A percentile compares a stretch with the other conserved stretches of the same genome.
These are phyloP conservation scores for Cladosporium oxysporum DNA, from an alignment of 2,329 filamentous ascomycete species.

Conservation along the genomic window DNA sequence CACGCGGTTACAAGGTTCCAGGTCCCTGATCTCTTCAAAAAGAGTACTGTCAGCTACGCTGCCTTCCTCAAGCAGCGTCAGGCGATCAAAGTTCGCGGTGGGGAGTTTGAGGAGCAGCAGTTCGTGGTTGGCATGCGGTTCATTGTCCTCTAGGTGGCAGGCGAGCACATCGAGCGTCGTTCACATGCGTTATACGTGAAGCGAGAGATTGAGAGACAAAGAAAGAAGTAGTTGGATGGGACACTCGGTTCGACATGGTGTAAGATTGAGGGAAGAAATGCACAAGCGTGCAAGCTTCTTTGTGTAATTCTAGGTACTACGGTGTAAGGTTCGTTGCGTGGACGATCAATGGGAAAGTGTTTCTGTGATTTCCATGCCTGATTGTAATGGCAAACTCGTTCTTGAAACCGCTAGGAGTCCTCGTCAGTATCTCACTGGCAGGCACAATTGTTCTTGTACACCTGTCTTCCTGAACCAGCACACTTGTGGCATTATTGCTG, in stretches of 20 bases:
- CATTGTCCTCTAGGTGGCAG: slow-evolving; percentile 36
- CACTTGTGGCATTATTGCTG: not conserved
- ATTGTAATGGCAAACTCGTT: not conserved
- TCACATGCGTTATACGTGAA: no score
- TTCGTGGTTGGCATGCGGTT: slow-evolving; percentile 47
- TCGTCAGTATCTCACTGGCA: not conserved
- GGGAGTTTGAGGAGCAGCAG: slow-evolving; percentile 44
- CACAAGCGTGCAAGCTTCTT: not conserved
- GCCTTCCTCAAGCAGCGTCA: slow-evolving; percentile 39
- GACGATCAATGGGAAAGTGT: no score
- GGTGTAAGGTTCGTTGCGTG: not conserved
- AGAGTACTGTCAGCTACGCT: slow-evolving; percentile 30
- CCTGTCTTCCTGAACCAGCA: no score
- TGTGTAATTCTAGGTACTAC: not conserved
- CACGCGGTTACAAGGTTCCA: slow-evolving; percentile 26
- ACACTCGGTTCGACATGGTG: no score
- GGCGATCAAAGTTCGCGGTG: slow-evolving; percentile 41
- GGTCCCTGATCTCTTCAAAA: slow-evolving; percentile 27
- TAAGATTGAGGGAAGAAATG: no score
- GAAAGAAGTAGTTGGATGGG: no score
- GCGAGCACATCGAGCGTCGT: not conserved
- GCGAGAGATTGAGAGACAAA: no score
- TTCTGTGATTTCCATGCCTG: not conserved
- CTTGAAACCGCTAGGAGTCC: not conserved
- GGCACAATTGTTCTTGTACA: not conserved